Base-by-base conservation (phyloP, 257 asterid species). In the Capsicum chinense region DNA sequence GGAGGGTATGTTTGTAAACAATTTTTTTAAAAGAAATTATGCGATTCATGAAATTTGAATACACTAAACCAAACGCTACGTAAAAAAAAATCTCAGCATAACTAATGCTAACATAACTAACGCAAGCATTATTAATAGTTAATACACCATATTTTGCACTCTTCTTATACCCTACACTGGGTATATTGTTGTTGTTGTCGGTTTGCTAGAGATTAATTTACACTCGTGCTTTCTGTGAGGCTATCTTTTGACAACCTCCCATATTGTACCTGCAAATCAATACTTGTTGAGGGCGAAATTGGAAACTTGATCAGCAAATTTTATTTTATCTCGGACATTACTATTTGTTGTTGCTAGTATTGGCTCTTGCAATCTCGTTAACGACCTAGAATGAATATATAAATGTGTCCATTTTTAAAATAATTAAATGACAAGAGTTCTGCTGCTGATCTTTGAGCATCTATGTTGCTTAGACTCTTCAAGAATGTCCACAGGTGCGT, bases 191-290 rank as follows among this genome's bases (percentile, higher is more conserved):
- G 59, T 19, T 73, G 11, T n/a, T 19, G n/a, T 26, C 33, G 57
- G 80, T 73, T 48, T 6, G 59, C 42, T 11, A 11, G 42, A 59
- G 39, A 5, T 11, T 11, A 10, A 19, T 73, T 48, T 47, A 21
- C 48, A 48, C 42, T 48, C 39, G 0, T n/a, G n/a, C 39, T n/a
- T 47, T 47, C 80, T 47, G 59, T 47, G 42, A 47, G 42, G 0
- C 59, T 10, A n/a, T 50, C 59, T 73, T 47, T 73, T 73, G 11
- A 47, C n/a, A 71, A 73, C 16, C 79, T 44, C 79, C 80, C 37
- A 3, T n/a, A 13, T 13, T 13, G 21, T 74, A 73, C 3, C 60
- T 19, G 47, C 60, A 12, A 21, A 50, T 74, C 0, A 3, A n/a
- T 73, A n/a, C 58, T 47, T 47, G 58, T 19, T 19, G 39, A 70